Conservation (phyloP, 148 eudicot genomes). For the Rhododendron molle region DNA sequence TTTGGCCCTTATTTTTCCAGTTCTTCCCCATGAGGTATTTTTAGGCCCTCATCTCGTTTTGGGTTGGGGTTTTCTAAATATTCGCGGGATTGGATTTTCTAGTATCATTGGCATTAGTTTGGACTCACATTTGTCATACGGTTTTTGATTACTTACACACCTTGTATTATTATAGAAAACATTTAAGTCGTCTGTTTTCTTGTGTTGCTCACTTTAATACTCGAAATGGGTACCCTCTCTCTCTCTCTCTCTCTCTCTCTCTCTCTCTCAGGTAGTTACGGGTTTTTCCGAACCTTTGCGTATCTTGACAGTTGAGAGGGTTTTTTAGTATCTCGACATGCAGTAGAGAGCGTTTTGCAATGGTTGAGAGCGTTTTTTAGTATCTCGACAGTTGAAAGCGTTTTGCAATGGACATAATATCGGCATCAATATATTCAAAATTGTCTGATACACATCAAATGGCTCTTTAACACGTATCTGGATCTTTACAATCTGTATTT, state of each 20-base stretch:
- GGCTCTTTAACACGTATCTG: background rate
- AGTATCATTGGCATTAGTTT: background rate
- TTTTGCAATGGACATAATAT: background rate
- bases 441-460: no score
- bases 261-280: background rate
- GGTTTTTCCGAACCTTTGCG: background rate
- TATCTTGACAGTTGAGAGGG: no score
- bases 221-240: background rate
- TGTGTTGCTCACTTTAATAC: background rate
- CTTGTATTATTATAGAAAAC: background rate
- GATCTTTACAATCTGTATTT: background rate
- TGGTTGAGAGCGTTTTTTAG: no score
- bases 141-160: background rate
- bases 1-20: background rate
- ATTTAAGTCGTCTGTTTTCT: background rate
- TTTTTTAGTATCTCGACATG: no score
- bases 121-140: background rate
- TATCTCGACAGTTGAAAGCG: no score
- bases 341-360: background rate
- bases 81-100: background rate
- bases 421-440: no score
- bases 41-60: background rate
- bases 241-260: background rate
- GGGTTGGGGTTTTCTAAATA: background rate
- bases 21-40: background rate